Evolutionary conservation across 2,329 filamentous ascomycete species (phyloP).

Genomic region (Trichophyton rubrum): DNA sequence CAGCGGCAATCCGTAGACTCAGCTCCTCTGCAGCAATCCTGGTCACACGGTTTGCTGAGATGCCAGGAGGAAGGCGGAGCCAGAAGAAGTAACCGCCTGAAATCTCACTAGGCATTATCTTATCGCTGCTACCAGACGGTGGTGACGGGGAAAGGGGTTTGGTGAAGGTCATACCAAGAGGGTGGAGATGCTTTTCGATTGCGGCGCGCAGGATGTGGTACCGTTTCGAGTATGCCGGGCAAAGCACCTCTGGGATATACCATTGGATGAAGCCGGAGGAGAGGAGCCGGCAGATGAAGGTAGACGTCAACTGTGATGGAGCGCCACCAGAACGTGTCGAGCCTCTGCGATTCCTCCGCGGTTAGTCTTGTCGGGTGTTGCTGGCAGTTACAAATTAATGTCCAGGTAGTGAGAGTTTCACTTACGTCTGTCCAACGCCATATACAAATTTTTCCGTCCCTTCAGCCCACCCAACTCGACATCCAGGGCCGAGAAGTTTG

Average conservation of each 20-base stretch:
- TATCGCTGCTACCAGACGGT: background rate
- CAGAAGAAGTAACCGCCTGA: constrained; percentile 82
- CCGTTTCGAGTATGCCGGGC: constrained; percentile 43
- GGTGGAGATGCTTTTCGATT: constrained; percentile 47
- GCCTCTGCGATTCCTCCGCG: constrained; percentile 31
- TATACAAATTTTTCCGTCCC: constrained; percentile 50
- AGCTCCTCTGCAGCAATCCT: constrained; percentile 48
- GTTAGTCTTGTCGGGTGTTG: constrained; percentile 10
- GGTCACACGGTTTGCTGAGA: constrained; percentile 46
- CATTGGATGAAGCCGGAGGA: constrained; percentile 39
- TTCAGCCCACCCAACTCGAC: constrained; percentile 81
- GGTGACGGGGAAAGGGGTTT: constrained; percentile 5
- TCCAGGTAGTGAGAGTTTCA: background rate
- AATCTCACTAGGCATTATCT: constrained; percentile 27
- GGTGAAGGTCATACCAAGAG: constrained; percentile 43
- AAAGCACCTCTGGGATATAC: constrained; percentile 42
- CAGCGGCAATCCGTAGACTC: constrained; percentile 55
- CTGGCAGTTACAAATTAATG: background rate
- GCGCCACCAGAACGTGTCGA: constrained; percentile 47
- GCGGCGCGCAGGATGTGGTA: constrained; percentile 46
- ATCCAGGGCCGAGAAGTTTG: constrained; percentile 72
- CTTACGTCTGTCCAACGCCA: constrained; percentile 48
- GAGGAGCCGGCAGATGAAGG: constrained; percentile 44
- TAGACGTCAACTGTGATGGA: constrained; percentile 47
- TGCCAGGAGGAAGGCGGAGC: constrained; percentile 48